Percentiles rank a stretch among this genome's conserved stretches.
Conservation (phyloP, 192 early-diverging fungal species). For the Ambispora gerdemannii region DNA sequence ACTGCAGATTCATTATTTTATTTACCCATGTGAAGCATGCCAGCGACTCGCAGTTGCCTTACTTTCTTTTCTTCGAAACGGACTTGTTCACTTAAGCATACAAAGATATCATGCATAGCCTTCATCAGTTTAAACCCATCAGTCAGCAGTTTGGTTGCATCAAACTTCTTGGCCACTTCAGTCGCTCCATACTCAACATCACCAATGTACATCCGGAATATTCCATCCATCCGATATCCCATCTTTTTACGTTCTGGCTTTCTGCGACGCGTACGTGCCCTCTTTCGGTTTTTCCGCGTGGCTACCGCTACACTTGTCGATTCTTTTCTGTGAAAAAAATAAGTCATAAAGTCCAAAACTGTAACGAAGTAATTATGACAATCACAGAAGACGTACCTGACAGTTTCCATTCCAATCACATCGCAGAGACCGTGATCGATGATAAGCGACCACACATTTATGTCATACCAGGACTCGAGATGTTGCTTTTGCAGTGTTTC, state of each 20-base stretch:
- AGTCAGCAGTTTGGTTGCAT: constrained; percentile 17
- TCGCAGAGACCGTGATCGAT: constrained; percentile 28
- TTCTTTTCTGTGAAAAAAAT: constrained; percentile 27
- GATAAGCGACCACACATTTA: constrained; percentile 31
- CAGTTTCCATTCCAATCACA: constrained; percentile 25
- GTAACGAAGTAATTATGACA: constrained; percentile 7
- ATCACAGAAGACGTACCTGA: constrained; percentile 25
- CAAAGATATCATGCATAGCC: constrained; percentile 31
- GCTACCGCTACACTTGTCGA: constrained; percentile 3
- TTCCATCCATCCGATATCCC: constrained; percentile 16
- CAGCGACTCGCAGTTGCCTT: not conserved
- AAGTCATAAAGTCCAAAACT: constrained; percentile 21
- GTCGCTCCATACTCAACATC: constrained; percentile 26
- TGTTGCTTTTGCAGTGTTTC: constrained; percentile 24
- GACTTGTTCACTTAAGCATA: constrained; percentile 11
- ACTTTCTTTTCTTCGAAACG: not conserved
- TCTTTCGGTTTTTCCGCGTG: constrained; percentile 25
- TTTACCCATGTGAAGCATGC: constrained; percentile 15
- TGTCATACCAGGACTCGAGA: constrained; percentile 29
- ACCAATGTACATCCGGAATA: constrained; percentile 20
- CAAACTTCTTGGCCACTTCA: constrained; percentile 29
- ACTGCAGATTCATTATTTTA: constrained; percentile 6
- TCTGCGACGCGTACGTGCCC: not conserved
- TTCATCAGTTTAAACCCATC: constrained; percentile 25
- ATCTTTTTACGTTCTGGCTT: constrained; percentile 5